phyloP scores from a whole-genome alignment of 352 stramenopile genomes.

The Phytophthora fragariae region DNA sequence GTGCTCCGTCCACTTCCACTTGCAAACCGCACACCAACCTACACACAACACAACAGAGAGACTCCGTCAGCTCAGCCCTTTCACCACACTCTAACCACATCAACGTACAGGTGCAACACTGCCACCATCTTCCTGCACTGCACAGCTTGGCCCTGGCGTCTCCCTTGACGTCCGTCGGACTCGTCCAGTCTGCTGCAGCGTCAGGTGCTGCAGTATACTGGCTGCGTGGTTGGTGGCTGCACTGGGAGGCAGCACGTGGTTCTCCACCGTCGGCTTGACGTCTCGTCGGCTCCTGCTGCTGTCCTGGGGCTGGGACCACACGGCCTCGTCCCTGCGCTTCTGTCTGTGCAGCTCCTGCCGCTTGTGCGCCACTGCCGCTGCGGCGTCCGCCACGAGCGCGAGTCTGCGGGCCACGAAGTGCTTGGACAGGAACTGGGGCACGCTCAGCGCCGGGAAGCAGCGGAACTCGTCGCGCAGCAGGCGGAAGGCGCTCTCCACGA shows the following conservation, averaged over 20 bases:
- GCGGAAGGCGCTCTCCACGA: conserved; percentile 78
- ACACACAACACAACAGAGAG: neutral
- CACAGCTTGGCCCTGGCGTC: neutral
- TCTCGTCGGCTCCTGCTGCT: conserved; percentile 7
- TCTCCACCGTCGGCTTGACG: conserved; percentile 44
- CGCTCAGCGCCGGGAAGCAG: conserved; percentile 71
- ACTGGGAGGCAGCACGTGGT: conserved; percentile 45
- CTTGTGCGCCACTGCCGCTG: conserved; percentile 55
- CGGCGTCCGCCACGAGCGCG: conserved; percentile 60
- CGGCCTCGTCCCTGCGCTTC: conserved; percentile 54
- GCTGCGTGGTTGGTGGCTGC: conserved; percentile 35
- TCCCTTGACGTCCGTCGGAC: conserved; percentile 16
- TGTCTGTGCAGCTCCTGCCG: conserved; percentile 52
- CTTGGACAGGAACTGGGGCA: conserved; percentile 66
- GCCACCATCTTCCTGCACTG: neutral
- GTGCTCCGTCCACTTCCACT: neutral
- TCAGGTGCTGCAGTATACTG: conserved; percentile 48
- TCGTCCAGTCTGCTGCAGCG: conserved; percentile 11
- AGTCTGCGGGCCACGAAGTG: conserved; percentile 74
- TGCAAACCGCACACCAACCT: conserved; percentile 13
- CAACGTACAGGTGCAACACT: conserved; percentile 1
- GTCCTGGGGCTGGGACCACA: conserved; percentile 59
- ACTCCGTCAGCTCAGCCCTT: neutral
- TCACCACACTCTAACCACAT: neutral
- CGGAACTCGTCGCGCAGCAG: conserved; percentile 77